Evolutionary conservation across 2,329 filamentous ascomycete genomes (phyloP).

Genomic region (Hypoxylon sp.): DNA sequence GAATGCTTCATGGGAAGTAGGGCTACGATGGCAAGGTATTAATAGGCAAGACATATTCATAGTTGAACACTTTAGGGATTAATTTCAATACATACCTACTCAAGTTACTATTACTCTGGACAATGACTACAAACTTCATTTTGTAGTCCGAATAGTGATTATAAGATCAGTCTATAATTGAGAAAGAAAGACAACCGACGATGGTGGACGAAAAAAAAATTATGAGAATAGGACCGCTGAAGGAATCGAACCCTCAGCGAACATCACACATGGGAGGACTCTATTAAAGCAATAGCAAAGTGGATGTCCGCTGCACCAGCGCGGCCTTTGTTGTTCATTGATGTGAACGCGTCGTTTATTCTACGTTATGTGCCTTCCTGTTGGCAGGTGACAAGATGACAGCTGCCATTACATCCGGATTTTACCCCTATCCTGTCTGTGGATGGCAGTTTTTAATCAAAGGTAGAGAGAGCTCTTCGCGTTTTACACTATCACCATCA

Average conservation of each 20-base stretch:
- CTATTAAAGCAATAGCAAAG: constrained; percentile 1
- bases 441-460: no score
- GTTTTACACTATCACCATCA: not conserved
- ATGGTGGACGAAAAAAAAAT: not conserved
- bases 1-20: not conserved
- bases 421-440: not conserved
- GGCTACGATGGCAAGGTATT: constrained; percentile 6
- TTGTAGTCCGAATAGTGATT: not conserved
- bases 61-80: constrained; percentile 1
- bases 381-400: not conserved
- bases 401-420: not conserved
- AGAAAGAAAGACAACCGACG: not conserved
- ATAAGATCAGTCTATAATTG: not conserved
- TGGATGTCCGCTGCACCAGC: not conserved
- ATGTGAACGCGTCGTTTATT: not conserved
- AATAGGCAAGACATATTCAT: constrained; percentile 24
- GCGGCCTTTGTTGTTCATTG: not conserved
- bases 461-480: no score
- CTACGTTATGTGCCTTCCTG: not conserved
- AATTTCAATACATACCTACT: constrained; percentile 4
- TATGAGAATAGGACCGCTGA: not conserved
- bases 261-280: not conserved
- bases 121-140: not conserved
- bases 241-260: not conserved
- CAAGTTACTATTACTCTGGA: not conserved